Evolutionary conservation across 1,284 basidiomycete genomes (phyloP).

Genomic region (Ceratobasidium sp.): DNA sequence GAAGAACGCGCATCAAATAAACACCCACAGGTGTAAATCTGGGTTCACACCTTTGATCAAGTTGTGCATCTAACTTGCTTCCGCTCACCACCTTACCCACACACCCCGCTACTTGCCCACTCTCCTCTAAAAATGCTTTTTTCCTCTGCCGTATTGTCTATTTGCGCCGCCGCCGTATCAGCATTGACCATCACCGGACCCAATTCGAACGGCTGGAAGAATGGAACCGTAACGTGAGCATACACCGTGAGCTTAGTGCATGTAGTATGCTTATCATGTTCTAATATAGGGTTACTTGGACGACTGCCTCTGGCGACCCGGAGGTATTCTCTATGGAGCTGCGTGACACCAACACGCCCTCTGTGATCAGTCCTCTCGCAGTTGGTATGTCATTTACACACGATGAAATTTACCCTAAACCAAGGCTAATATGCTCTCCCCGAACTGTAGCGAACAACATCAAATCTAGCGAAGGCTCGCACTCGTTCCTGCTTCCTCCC

Average conservation of each 20-base stretch:
- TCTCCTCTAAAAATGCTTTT: constrained; percentile 17
- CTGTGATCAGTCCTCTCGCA: constrained; percentile 34
- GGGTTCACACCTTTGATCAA: not conserved
- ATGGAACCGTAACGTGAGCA: constrained; percentile 39
- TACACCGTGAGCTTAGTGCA: not conserved
- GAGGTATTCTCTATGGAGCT: constrained; percentile 28
- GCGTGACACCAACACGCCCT: constrained; percentile 39
- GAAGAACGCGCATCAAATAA: constrained; percentile 1
- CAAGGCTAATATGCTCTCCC: too few relatives aligned
- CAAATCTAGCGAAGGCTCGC: not conserved
- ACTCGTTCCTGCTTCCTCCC: constrained; percentile 30
- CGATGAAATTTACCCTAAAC: not conserved
- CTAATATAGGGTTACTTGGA: constrained; percentile 9
- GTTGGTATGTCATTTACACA: constrained; percentile 17
- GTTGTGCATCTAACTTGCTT: not conserved
- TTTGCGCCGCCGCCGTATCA: constrained; percentile 6
- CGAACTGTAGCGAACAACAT: constrained; percentile 24
- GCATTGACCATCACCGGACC: constrained; percentile 23
- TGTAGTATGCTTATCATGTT: not conserved
- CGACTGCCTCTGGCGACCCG: constrained; percentile 23
- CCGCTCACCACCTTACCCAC: not conserved
- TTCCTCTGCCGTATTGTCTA: not conserved
- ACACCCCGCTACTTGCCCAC: not conserved
- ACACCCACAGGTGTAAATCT: constrained; percentile 13
- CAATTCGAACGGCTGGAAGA: constrained; percentile 31